phyloP scores from a whole-genome alignment of 306 rosid species.

The Inga oerstediana region DNA sequence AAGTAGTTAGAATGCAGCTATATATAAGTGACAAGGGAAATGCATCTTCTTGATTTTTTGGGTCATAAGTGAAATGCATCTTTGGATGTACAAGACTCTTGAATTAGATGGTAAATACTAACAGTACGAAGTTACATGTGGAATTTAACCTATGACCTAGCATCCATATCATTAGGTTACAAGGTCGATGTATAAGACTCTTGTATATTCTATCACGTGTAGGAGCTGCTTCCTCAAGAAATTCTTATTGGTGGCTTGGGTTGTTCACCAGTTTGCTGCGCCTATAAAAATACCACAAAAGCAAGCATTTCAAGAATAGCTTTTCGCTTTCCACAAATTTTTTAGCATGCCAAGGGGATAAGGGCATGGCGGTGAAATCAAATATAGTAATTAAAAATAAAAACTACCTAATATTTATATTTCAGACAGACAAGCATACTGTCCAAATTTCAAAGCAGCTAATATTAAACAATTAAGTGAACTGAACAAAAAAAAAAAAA shows the following conservation, averaged over 20 bases:
- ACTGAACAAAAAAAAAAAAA: neutral
- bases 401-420: neutral
- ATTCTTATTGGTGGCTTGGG: neutral
- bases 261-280: neutral
- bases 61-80: no score
- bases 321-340: neutral
- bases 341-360: neutral
- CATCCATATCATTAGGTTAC: no score
- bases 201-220: no score
- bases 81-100: neutral
- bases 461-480: neutral
- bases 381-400: neutral
- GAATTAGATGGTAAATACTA: no score
- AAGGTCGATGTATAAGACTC: no score
- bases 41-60: neutral
- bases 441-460: neutral
- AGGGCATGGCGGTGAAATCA: neutral
- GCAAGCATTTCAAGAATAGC: neutral
- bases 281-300: neutral
- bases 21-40: neutral
- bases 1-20: neutral
- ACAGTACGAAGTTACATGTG: no score
- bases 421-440: neutral
- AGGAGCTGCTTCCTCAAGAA: neutral
- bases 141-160: no score